Base-by-base conservation (phyloP, 2,329 filamentous ascomycete genomes). In the Stylonectria norvegica region DNA sequence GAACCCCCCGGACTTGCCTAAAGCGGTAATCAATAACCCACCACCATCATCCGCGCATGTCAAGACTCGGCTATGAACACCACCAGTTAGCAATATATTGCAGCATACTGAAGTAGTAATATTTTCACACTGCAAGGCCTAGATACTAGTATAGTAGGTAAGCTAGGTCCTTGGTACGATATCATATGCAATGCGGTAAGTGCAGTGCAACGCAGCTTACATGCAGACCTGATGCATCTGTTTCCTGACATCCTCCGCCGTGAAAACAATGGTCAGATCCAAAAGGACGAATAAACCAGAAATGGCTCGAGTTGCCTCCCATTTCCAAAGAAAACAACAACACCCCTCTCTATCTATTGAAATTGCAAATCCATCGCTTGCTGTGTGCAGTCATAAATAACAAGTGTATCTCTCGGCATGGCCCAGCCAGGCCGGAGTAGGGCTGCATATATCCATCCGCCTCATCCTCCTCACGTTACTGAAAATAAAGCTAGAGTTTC, bases 1-100 rank as follows among this genome's bases (percentile, higher is more conserved):
- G 27, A n/a, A n/a, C n/a, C 36, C 39, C 39, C 47, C 57, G 57
- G 57, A 59, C 49, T 56, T 59, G 47, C 57, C 57, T 43, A 58
- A 59, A 50, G 28, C 29, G 45, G 57, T 20, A 59, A 44, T 48
- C 20, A 38, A 42, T 42, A 36, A 40, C 28, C 25, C 33, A 40
- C 34, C 47, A 22, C 39, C 17, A 14, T 27, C 16, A 11, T 20
- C 37, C 18, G 20, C 27, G 38, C 34, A 23, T 42, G 4, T 40
- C 40, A 38, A 45, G 40, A 43, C 36, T 45, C 44, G n/a, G n/a
- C n/a, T n/a, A n/a, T n/a, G n/a, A n/a, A n/a, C n/a, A n/a, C n/a
- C n/a, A n/a, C n/a, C n/a, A n/a, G n/a, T n/a, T n/a, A n/a, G n/a
- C n/a, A n/a, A n/a, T n/a, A n/a, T n/a, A n/a, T n/a, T n/a, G n/a